A percentile compares a stretch with the other conserved stretches of the same genome.
Evolutionary conservation across 129 eudicot species (phyloP).

Genomic region (Calendula officinalis): DNA sequence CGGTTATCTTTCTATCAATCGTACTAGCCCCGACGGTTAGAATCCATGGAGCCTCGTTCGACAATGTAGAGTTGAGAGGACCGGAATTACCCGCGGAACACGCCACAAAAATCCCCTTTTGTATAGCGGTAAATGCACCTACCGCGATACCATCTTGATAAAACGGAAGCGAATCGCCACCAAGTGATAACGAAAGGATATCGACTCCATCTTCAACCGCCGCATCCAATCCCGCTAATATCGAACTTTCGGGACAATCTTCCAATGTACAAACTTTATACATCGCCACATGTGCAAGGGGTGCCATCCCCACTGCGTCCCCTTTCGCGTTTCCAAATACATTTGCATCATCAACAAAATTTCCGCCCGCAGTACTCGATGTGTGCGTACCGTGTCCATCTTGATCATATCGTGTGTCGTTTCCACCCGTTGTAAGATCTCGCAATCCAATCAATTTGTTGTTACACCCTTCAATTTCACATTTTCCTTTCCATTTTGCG

Average conservation of each 20-base stretch:
- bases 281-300: conserved; percentile 64
- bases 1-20: conserved; percentile 37
- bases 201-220: conserved; percentile 72
- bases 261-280: conserved; percentile 47
- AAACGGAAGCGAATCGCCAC: conserved; percentile 32
- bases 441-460: conserved; percentile 63
- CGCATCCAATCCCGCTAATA: conserved; percentile 56
- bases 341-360: conserved; percentile 44
- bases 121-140: conserved; percentile 52
- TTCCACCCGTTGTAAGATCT: conserved; percentile 16
- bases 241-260: conserved; percentile 37
- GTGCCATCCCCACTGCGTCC: conserved; percentile 60
- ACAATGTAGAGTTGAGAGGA: conserved; percentile 32
- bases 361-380: conserved; percentile 59
- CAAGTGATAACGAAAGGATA: conserved; percentile 55
- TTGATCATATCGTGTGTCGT: conserved; percentile 30
- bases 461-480: conserved; percentile 54
- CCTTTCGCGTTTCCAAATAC: conserved; percentile 58
- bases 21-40: conserved; percentile 70
- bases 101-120: conserved; percentile 48
- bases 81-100: conserved; percentile 54
- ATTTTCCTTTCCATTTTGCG: conserved; percentile 68
- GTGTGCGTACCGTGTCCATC: conserved; percentile 76
- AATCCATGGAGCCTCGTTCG: conserved; percentile 65
- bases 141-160: conserved; percentile 43